Conservation (phyloP, 208 protist genomes). For the Angomonas deanei region DNA sequence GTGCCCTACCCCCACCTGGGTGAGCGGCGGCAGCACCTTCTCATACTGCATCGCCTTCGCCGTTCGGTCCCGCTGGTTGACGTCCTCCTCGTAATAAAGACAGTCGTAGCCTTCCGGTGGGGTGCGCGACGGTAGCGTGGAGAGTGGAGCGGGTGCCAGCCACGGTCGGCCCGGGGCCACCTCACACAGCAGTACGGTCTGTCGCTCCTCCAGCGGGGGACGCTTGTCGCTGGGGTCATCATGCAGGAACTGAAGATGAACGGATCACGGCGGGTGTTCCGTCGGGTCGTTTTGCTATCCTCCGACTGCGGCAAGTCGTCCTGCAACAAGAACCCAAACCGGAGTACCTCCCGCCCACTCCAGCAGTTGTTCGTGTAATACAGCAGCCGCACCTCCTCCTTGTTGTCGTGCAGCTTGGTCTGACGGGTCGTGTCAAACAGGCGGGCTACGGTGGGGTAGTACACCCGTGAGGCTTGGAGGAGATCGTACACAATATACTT, state of each 20-base stretch:
- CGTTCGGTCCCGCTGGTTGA: not conserved
- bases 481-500: conserved; percentile 32
- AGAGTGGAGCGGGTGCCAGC: conserved; percentile 24
- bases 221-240: conserved; percentile 31
- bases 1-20: conserved; percentile 31
- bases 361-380: conserved; percentile 78
- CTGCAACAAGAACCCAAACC: conserved; percentile 45
- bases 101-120: conserved; percentile 31
- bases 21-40: not conserved
- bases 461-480: conserved; percentile 34
- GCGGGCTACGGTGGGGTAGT: conserved; percentile 26
- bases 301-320: conserved; percentile 5
- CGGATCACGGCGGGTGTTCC: conserved; percentile 17
- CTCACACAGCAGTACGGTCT: conserved; percentile 69
- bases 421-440: conserved; percentile 19
- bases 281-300: not conserved
- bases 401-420: conserved; percentile 13
- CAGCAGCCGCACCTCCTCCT: conserved; percentile 50
- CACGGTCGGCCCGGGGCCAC: conserved; percentile 39
- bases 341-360: conserved; percentile 31
- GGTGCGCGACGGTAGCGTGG: not conserved
- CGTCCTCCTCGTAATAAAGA: conserved; percentile 21
- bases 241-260: conserved; percentile 65
- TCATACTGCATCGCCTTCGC: conserved; percentile 3
- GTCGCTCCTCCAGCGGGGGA: conserved; percentile 18